phyloP scores from a whole-genome alignment of 225 moss, liverwort and hornwort species.

The Thuidium tamariscinum region DNA sequence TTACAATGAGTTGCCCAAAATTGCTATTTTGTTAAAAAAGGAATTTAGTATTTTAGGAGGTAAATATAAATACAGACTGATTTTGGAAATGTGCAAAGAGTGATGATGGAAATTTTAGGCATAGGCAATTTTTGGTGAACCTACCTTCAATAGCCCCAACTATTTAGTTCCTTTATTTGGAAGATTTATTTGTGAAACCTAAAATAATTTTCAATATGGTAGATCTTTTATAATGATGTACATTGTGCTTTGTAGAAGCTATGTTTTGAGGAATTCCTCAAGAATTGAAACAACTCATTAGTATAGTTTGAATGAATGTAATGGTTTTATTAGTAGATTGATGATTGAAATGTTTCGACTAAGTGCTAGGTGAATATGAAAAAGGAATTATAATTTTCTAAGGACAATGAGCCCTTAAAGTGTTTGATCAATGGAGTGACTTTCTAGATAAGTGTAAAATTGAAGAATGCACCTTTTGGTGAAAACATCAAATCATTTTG shows the following conservation, averaged over 20 bases:
- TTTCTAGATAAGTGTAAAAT: not conserved
- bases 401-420: not conserved
- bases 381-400: accelerated
- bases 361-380: not conserved
- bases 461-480: not conserved
- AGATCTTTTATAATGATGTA: not conserved
- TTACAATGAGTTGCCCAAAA: too few relatives aligned
- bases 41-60: too few relatives aligned
- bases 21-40: too few relatives aligned
- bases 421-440: too few relatives aligned
- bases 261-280: accelerated
- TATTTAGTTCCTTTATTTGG: accelerated
- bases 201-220: not conserved
- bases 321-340: not conserved
- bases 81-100: accelerated
- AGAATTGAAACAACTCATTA: accelerated
- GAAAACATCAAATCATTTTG: not conserved
- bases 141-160: not conserved
- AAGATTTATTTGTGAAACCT: not conserved
- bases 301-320: not conserved
- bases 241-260: not conserved
- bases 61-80: not conserved
- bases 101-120: too few relatives aligned
- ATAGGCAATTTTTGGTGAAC: accelerated
- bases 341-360: too few relatives aligned